phyloP scores from a whole-genome alignment of 345 rosid species.

The Limnanthes douglasii region DNA sequence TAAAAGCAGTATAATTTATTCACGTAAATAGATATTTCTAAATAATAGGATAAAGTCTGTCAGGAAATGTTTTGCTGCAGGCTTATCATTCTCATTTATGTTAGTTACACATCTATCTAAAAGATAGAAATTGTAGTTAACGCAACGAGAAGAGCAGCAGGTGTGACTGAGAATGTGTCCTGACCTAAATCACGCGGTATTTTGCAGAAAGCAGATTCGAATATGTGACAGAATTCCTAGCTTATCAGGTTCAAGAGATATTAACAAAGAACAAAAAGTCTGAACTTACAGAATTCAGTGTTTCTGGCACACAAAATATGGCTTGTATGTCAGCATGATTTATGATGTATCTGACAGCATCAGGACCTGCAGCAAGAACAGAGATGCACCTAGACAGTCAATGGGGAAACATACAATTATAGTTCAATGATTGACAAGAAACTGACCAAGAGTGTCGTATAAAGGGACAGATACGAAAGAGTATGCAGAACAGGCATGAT shows the following conservation, averaged over 20 bases:
- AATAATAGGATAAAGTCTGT: not conserved
- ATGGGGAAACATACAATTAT: conserved; percentile 4
- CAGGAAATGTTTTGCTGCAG: no score
- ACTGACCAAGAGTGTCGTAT: conserved; percentile 88
- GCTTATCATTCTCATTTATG: no score
- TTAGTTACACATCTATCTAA: no score
- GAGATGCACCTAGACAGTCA: conserved; percentile 4
- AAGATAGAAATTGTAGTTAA: no score
- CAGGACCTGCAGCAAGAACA: conserved; percentile 55
- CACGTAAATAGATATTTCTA: not conserved
- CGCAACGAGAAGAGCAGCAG: no score
- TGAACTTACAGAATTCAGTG: conserved; percentile 52
- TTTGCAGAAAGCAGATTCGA: not conserved
- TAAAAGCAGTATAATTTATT: conserved; percentile 4
- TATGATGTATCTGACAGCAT: conserved; percentile 75
- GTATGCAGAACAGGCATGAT: conserved; percentile 92
- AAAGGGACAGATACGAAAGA: conserved; percentile 86
- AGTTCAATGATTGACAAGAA: conserved; percentile 4
- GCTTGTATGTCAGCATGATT: conserved; percentile 81
- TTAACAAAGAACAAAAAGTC: conserved; percentile 1
- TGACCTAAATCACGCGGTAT: not conserved
- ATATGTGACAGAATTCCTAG: not conserved
- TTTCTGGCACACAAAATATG: conserved; percentile 79
- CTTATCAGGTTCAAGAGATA: not conserved
- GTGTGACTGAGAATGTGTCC: no score